Percentiles rank a stretch among this genome's conserved stretches.
These are phyloP conservation scores for Podospora pseudoanserina DNA, from an alignment of 495 filamentous ascomycete species.

Conservation along the genomic window DNA sequence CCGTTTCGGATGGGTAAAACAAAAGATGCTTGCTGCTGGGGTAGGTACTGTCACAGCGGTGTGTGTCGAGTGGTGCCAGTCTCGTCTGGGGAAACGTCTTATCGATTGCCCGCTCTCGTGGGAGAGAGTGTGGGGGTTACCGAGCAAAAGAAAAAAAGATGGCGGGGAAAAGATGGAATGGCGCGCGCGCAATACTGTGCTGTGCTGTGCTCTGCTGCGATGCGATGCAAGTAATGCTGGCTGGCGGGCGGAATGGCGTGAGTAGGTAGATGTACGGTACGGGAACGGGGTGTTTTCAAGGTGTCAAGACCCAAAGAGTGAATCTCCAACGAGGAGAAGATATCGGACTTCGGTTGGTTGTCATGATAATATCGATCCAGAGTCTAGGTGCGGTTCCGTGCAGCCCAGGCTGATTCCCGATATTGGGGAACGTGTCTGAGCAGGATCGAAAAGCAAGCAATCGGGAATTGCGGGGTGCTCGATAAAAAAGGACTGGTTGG, in stretches of 20 bases:
- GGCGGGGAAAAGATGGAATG: constrained; percentile 16
- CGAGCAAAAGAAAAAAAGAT: constrained; percentile 7
- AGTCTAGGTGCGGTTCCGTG: constrained; percentile 32
- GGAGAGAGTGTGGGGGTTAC: constrained; percentile 38
- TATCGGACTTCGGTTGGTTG: constrained; percentile 49
- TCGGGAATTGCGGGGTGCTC: constrained; percentile 16
- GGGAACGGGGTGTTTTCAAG: constrained; percentile 32
- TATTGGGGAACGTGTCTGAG: constrained; percentile 31
- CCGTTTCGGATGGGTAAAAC: neutral
- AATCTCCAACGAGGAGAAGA: constrained; percentile 55
- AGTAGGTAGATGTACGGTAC: too few relatives aligned
- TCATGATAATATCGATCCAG: constrained; percentile 51
- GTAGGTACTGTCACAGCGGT: constrained; percentile 11
- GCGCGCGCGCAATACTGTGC: too few relatives aligned
- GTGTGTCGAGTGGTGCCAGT: constrained; percentile 2
- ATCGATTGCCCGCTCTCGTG: constrained; percentile 28
- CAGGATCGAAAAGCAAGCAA: constrained; percentile 14
- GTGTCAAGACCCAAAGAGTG: constrained; percentile 47
- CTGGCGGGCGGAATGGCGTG: neutral
- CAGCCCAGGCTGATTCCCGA: constrained; percentile 40
- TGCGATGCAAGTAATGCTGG: neutral
- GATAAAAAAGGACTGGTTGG: constrained; percentile 8
- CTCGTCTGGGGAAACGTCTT: constrained; percentile 24
- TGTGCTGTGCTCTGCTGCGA: neutral
- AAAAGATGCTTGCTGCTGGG: constrained; percentile 5